phyloP scores from a whole-genome alignment of 73 alveolate genomes.

The Stentor coeruleus region DNA sequence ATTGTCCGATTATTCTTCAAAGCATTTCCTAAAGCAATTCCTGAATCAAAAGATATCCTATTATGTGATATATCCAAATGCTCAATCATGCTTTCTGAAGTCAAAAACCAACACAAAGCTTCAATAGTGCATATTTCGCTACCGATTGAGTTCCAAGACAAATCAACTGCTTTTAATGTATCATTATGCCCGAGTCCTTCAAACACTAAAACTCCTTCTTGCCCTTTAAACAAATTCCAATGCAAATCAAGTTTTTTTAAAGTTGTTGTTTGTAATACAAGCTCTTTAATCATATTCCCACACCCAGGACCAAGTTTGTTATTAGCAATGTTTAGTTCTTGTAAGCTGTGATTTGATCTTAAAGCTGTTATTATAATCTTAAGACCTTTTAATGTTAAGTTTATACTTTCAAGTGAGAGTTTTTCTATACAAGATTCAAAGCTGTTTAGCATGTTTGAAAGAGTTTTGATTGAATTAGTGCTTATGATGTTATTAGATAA shows the following conservation, averaged over 20 bases:
- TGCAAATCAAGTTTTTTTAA: constrained; percentile 4
- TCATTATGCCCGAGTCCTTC: constrained; percentile 20
- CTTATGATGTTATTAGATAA: neutral
- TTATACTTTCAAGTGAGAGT: neutral
- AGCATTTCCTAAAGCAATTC: neutral
- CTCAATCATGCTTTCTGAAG: neutral
- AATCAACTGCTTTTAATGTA: neutral
- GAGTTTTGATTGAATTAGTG: neutral
- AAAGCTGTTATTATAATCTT: neutral
- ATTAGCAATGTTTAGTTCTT: constrained; percentile 17
- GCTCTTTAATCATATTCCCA: neutral
- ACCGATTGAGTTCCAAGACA: constrained; percentile 25
- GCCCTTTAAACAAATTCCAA: constrained; percentile 8
- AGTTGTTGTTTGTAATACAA: neutral
- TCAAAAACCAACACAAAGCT: constrained; percentile 9
- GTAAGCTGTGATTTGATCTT: neutral
- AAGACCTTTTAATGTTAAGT: neutral
- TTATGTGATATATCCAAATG: constrained; percentile 21
- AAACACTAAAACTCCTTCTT: neutral
- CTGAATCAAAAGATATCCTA: neutral
- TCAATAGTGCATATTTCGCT: neutral
- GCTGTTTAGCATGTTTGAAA: neutral
- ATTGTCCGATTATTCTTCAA: constrained; percentile 13
- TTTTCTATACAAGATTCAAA: neutral
- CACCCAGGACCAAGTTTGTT: constrained; percentile 8